Conservation (phyloP, 2,329 filamentous ascomycete genomes). For the Aaosphaeria arxii region DNA sequence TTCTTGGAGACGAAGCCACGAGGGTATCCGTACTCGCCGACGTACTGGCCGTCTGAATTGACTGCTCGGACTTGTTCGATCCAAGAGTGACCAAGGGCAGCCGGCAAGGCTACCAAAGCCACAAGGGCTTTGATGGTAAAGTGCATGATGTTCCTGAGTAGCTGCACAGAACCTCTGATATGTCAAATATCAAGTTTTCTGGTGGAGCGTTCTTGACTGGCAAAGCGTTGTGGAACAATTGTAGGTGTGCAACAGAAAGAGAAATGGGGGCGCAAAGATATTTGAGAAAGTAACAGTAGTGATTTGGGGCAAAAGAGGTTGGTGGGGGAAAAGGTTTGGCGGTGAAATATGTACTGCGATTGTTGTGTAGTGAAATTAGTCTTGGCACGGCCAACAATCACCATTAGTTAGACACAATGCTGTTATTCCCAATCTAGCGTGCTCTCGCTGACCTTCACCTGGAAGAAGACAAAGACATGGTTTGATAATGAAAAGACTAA, state of each 20-base stretch:
- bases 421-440: background rate
- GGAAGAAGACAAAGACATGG: conserved; percentile 23
- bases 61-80: conserved; percentile 73
- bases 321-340: too few species aligned
- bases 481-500: conserved; percentile 4
- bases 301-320: too few species aligned
- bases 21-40: conserved; percentile 69
- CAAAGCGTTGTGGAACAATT: too few species aligned
- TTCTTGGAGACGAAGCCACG: conserved; percentile 65
- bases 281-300: too few species aligned
- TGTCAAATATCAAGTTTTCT: too few species aligned
- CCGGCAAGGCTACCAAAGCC: conserved; percentile 11
- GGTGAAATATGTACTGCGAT: too few species aligned
- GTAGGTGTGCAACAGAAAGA: too few species aligned
- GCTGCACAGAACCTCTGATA: background rate
- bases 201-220: background rate
- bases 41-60: conserved; percentile 69
- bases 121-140: conserved; percentile 12
- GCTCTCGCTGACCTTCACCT: conserved; percentile 17
- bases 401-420: too few species aligned
- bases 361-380: too few species aligned
- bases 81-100: conserved; percentile 65
- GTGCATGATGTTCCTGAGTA: conserved; percentile 9
- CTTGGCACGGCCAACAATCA: too few species aligned
- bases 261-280: too few species aligned